Conservation (phyloP, 2,329 filamentous ascomycete genomes). For the Aspergillus phoenicis region DNA sequence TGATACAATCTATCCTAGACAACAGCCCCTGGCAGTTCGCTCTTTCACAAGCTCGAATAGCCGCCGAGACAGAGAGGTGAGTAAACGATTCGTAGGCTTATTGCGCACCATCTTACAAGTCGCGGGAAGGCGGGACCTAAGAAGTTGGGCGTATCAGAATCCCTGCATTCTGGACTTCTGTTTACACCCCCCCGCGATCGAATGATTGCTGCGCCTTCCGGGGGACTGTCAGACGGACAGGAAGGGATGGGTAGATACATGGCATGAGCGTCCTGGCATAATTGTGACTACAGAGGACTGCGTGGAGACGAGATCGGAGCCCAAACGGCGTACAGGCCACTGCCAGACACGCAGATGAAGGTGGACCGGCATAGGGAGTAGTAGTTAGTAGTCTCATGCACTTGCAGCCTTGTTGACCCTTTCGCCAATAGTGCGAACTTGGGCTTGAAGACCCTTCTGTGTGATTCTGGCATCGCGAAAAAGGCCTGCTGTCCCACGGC, state of each 20-base stretch:
- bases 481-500: not conserved
- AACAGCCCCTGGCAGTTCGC: not conserved
- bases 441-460: not conserved
- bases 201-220: not conserved
- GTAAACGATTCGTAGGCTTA: not conserved
- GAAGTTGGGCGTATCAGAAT: not conserved
- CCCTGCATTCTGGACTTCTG: not conserved
- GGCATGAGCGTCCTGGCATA: no score
- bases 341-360: not conserved
- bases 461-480: not conserved
- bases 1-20: not conserved
- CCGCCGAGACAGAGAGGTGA: not conserved
- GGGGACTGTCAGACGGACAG: not conserved
- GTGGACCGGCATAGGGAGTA: not conserved
- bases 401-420: not conserved
- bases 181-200: slow-evolving; percentile 2
- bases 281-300: not conserved
- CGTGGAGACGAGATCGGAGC: not conserved
- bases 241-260: not conserved
- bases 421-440: not conserved
- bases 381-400: not conserved
- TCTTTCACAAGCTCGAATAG: not conserved
- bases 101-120: not conserved
- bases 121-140: not conserved
- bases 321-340: not conserved